Conservation (phyloP, 768 basidiomycete genomes). For the Hygrophorus pudorinus region DNA sequence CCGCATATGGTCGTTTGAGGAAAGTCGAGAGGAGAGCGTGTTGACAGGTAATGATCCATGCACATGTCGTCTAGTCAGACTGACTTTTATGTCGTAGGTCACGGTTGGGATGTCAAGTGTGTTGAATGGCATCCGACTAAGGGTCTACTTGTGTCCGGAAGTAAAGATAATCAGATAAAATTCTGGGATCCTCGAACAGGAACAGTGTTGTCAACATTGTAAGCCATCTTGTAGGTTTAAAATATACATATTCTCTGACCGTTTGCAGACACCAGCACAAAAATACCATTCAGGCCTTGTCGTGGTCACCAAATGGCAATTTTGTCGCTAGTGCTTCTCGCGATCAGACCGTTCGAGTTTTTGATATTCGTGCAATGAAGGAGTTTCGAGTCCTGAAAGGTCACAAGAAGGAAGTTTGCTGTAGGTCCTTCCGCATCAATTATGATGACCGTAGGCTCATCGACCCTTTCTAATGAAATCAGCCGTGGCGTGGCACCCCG, state of each 20-base stretch:
- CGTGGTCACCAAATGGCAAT: conserved; percentile 94
- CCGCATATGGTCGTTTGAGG: conserved; percentile 92
- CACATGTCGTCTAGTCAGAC: background rate
- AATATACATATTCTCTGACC: background rate
- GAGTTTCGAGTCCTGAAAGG: conserved; percentile 88
- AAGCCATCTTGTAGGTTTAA: conserved; percentile 17
- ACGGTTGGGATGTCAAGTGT: conserved; percentile 98
- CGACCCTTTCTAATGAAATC: conserved; percentile 1
- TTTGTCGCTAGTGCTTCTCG: conserved; percentile 90
- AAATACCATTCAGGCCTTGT: conserved; percentile 87
- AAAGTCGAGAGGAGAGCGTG: conserved; percentile 79
- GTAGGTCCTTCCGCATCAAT: conserved; percentile 36
- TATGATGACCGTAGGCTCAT: background rate
- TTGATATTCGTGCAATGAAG: conserved; percentile 98
- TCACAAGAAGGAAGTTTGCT: conserved; percentile 97
- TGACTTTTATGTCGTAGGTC: conserved; percentile 41
- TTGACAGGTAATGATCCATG: conserved; percentile 54
- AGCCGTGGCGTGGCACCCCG: conserved; percentile 95
- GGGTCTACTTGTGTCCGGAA: conserved; percentile 88
- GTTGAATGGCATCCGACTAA: conserved; percentile 99
- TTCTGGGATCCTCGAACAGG: conserved; percentile 99
- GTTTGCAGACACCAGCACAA: conserved; percentile 82
- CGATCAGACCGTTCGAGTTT: conserved; percentile 91
- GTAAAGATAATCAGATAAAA: conserved; percentile 97
- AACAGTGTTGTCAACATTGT: conserved; percentile 86